Evolutionary conservation across 108 stramenopile genomes (phyloP).

Genomic region (Nitzschia sp.): DNA sequence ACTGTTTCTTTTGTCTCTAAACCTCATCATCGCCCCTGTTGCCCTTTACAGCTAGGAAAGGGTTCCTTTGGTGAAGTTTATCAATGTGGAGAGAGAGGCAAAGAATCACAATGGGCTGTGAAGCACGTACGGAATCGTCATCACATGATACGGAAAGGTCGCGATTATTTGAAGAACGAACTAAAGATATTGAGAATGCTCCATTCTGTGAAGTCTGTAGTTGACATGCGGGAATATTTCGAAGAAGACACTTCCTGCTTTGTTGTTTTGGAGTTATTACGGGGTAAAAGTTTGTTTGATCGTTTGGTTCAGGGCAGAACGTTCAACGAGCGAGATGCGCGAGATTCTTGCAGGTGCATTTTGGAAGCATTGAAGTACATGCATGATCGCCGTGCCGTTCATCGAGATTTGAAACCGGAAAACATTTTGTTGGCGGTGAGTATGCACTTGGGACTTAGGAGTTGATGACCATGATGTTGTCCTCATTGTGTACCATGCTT

Average conservation of each 20-base stretch:
- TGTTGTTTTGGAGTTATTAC: not conserved
- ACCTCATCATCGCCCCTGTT: too few species aligned
- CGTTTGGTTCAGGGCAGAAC: not conserved
- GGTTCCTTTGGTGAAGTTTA: too few species aligned
- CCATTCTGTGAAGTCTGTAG: not conserved
- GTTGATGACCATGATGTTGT: too few species aligned
- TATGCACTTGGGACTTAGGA: not conserved
- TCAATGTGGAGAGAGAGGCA: too few species aligned
- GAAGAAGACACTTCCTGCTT: not conserved
- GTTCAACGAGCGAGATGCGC: conserved; percentile 1
- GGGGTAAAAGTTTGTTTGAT: not conserved
- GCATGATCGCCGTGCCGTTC: conserved; percentile 24
- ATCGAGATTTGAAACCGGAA: conserved; percentile 37
- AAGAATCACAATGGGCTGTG: too few species aligned
- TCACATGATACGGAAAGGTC: too few species aligned
- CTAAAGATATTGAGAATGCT: not conserved
- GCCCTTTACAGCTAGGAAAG: too few species aligned
- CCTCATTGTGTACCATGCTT: too few species aligned
- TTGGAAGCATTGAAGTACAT: conserved; percentile 31
- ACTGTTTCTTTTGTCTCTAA: too few species aligned
- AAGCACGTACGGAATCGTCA: too few species aligned
- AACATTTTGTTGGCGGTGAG: conserved; percentile 19
- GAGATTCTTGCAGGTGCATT: not conserved
- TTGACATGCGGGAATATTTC: not conserved
- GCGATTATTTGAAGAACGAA: not conserved